Conservation (phyloP, 2,329 filamentous ascomycete genomes). For the Aspergillus floridensis region DNA sequence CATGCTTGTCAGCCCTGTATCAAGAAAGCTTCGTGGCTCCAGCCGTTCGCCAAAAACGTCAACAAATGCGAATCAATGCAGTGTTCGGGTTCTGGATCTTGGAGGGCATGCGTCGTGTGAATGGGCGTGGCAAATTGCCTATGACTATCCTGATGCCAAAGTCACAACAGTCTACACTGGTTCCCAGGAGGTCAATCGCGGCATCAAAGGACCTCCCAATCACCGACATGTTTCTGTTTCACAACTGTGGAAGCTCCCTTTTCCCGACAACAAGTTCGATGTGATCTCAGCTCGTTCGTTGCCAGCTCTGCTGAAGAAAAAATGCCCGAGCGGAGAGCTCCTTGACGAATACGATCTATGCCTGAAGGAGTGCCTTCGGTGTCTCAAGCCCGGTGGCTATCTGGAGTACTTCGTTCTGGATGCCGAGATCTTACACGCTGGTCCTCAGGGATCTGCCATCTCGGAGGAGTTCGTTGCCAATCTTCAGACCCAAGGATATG, state of each 20-base stretch:
- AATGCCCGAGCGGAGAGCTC: slow-evolving; percentile 61
- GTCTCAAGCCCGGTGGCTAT: slow-evolving; percentile 89
- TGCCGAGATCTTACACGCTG: slow-evolving; percentile 82
- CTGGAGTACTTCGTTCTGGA: slow-evolving; percentile 89
- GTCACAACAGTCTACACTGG: slow-evolving; percentile 85
- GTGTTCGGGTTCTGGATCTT: slow-evolving; percentile 73
- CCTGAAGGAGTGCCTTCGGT: slow-evolving; percentile 80
- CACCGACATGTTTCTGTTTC: slow-evolving; percentile 79
- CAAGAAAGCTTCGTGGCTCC: slow-evolving; percentile 30
- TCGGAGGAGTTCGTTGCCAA: slow-evolving; percentile 90
- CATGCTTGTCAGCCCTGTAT: slow-evolving; percentile 56
- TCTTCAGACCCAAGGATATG: slow-evolving; percentile 85
- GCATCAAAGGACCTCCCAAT: slow-evolving; percentile 79
- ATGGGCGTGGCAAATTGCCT: slow-evolving; percentile 93
- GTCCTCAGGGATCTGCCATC: slow-evolving; percentile 74
- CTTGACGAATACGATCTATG: slow-evolving; percentile 86
- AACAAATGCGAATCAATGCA: slow-evolving; percentile 41
- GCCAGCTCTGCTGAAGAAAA: slow-evolving; percentile 74
- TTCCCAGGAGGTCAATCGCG: slow-evolving; percentile 68
- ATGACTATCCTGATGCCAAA: slow-evolving; percentile 79
- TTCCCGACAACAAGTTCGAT: slow-evolving; percentile 82
- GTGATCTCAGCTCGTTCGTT: slow-evolving; percentile 86
- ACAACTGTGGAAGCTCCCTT: slow-evolving; percentile 76
- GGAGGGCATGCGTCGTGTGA: slow-evolving; percentile 81
- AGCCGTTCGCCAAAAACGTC: slow-evolving; percentile 18